Evolutionary conservation across 1,284 basidiomycete species (phyloP).

Genomic region (Ustilago crameri): DNA sequence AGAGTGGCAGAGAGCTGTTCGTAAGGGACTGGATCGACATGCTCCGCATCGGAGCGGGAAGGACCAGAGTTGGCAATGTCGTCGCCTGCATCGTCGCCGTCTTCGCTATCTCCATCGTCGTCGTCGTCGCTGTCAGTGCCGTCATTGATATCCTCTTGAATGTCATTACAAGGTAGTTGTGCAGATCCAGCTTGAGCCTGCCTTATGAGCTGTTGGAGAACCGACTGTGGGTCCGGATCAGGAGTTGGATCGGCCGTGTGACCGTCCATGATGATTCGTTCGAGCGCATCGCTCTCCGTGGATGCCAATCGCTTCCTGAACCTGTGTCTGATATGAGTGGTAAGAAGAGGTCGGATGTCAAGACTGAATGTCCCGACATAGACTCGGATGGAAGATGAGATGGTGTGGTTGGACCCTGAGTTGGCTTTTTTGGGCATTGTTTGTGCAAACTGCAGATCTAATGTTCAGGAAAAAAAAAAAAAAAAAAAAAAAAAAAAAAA

Average conservation of each 20-base stretch:
- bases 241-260: constrained; percentile 8
- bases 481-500: too few species aligned
- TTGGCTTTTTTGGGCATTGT: neutral
- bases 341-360: neutral
- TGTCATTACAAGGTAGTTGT: neutral
- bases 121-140: neutral
- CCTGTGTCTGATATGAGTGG: neutral
- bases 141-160: too few species aligned
- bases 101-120: neutral
- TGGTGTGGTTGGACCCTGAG: neutral
- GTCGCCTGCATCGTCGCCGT: neutral
- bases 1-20: constrained; percentile 19
- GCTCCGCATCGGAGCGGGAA: neutral
- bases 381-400: too few species aligned
- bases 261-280: constrained; percentile 33
- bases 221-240: constrained; percentile 16
- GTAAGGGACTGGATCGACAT: constrained; percentile 5
- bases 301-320: neutral
- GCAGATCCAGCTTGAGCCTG: constrained; percentile 22
- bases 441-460: neutral
- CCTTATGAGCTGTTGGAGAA: constrained; percentile 32
- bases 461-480: too few species aligned
- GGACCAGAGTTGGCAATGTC: neutral
- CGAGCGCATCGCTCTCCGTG: neutral
- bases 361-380: neutral